These are phyloP conservation scores for Pseudotsuga menziesii DNA, from an alignment of 75 land plant genomes.

Conservation along the genomic window DNA sequence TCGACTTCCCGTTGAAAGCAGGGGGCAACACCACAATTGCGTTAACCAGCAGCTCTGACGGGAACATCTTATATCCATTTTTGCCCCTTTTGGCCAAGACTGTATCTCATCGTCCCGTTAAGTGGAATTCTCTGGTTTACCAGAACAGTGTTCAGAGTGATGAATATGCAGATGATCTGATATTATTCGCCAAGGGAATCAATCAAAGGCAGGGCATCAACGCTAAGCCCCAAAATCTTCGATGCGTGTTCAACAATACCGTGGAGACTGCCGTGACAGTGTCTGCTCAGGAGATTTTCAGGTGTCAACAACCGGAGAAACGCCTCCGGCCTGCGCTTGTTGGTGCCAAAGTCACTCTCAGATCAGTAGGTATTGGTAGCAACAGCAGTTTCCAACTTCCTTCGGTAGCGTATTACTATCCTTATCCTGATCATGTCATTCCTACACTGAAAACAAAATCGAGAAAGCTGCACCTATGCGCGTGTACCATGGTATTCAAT, in stretches of 20 bases:
- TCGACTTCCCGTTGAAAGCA: background rate
- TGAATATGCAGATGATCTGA: background rate
- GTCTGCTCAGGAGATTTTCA: conserved; percentile 55
- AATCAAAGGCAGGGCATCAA: conserved; percentile 23
- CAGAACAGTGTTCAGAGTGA: conserved; percentile 24
- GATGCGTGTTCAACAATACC: conserved; percentile 35
- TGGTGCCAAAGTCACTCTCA: background rate
- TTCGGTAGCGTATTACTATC: background rate
- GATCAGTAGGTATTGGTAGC: no score
- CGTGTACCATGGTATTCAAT: conserved; percentile 49
- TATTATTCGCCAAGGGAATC: conserved; percentile 61
- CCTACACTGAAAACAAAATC: conserved; percentile 15
- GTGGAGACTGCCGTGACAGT: conserved; percentile 28
- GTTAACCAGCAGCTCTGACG: background rate
- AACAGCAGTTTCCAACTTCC: background rate
- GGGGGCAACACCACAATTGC: background rate
- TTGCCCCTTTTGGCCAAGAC: no score
- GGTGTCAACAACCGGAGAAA: conserved; percentile 41
- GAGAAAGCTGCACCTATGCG: conserved; percentile 19
- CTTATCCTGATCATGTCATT: background rate
- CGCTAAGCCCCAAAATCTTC: conserved; percentile 22
- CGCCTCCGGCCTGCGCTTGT: background rate
- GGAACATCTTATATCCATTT: no score
- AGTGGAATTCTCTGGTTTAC: conserved; percentile 46
- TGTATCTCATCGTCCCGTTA: background rate